These are phyloP conservation scores for Wallacemonas sp. DNA, from an alignment of 208 protist species.

Conservation along the genomic window DNA sequence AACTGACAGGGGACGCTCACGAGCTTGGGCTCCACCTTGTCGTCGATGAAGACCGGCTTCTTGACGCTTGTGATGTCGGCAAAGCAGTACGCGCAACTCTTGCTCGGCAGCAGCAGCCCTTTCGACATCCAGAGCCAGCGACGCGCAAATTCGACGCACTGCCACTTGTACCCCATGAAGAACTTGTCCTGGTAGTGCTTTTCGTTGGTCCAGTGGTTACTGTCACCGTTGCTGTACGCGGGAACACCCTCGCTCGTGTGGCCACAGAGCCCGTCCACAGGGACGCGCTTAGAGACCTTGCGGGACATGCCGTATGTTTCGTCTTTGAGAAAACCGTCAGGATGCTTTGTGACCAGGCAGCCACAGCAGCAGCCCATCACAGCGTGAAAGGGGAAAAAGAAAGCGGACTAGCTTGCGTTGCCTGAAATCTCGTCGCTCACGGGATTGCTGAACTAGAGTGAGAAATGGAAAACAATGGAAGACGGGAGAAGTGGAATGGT, in stretches of 20 bases:
- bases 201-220: slow-evolving; percentile 39
- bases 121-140: slow-evolving; percentile 72
- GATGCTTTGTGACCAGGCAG: neutral
- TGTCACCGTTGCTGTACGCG: slow-evolving; percentile 73
- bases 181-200: slow-evolving; percentile 48
- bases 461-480: too few relatives aligned
- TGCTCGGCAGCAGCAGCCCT: slow-evolving; percentile 57
- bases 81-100: slow-evolving; percentile 51
- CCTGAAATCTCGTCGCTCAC: too few relatives aligned
- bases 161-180: slow-evolving; percentile 87
- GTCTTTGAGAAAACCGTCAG: slow-evolving; percentile 3
- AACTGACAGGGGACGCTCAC: slow-evolving; percentile 49
- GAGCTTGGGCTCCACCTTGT: slow-evolving; percentile 22
- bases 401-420: too few relatives aligned
- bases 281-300: slow-evolving; percentile 13
- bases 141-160: slow-evolving; percentile 87
- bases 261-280: slow-evolving; percentile 58
- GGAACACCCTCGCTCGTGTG: slow-evolving; percentile 50
- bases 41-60: slow-evolving; percentile 2
- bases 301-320: neutral
- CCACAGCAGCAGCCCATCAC: slow-evolving; percentile 15
- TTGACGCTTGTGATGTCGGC: slow-evolving; percentile 8
- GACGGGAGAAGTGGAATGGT: too few relatives aligned
- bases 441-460: too few relatives aligned
- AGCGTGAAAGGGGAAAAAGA: neutral